A percentile compares a stretch with the other conserved stretches of the same genome.
These are phyloP conservation scores for Telopea speciosissima DNA, from an alignment of 177 flowering plant genomes.

Conservation along the genomic window DNA sequence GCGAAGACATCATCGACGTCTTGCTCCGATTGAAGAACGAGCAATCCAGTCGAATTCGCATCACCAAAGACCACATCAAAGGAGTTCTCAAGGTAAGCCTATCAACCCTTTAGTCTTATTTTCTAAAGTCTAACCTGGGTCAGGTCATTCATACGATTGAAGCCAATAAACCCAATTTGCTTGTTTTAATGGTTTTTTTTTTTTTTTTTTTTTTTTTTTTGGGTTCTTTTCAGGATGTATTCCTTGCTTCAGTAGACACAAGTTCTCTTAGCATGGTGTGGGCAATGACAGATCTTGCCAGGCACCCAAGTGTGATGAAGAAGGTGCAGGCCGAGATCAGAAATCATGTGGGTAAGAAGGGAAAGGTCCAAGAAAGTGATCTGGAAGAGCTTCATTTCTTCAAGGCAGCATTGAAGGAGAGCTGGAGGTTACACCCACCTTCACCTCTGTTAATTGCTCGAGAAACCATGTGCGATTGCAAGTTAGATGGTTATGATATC, in stretches of 20 bases:
- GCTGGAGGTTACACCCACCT: conserved; percentile 12
- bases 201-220: too few species aligned
- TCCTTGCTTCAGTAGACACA: not conserved
- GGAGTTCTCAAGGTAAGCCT: conserved; percentile 6
- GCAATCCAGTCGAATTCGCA: not conserved
- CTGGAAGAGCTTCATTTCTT: conserved; percentile 8
- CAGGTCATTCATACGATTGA: too few species aligned
- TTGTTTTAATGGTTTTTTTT: too few species aligned
- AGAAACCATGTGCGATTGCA: not conserved
- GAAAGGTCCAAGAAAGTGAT: not conserved
- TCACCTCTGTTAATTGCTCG: conserved; percentile 9
- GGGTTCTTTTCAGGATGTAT: not conserved
- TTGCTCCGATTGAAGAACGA: conserved; percentile 4
- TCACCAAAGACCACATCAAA: conserved; percentile 8
- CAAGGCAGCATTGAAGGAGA: conserved; percentile 12
- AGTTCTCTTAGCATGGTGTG: not conserved
- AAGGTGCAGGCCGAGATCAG: conserved; percentile 17
- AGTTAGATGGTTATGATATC: conserved; percentile 9
- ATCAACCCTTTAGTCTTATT: not conserved
- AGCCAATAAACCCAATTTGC: too few species aligned
- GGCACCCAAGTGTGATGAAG: not conserved
- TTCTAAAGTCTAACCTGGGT: not conserved
- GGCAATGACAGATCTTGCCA: conserved; percentile 4
- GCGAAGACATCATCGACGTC: conserved; percentile 10
- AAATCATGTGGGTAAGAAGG: conserved; percentile 2